These are phyloP conservation scores for Fusarium proliferatum DNA, from an alignment of 2,329 filamentous ascomycete species.

Conservation along the genomic window DNA sequence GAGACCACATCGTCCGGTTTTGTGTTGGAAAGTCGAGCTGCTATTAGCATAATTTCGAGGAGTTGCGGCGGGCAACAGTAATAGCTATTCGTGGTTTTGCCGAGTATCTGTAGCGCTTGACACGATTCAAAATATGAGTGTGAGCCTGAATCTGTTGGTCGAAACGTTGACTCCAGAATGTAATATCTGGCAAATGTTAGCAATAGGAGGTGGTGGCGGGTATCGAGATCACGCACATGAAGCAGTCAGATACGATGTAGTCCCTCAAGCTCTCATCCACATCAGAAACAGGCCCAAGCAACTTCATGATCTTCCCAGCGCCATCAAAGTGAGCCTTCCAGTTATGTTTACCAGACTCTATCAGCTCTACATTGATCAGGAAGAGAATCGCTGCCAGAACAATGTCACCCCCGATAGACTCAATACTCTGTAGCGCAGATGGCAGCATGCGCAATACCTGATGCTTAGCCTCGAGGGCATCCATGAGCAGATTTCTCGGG, in stretches of 20 bases:
- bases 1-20: constrained; percentile 43
- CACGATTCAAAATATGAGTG: constrained; percentile 52
- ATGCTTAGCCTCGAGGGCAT: constrained; percentile 59
- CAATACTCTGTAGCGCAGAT: constrained; percentile 53
- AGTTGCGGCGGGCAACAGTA: constrained; percentile 59
- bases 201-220: neutral
- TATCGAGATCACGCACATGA: constrained; percentile 51
- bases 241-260: constrained; percentile 61
- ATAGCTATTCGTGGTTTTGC: constrained; percentile 58
- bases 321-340: constrained; percentile 62
- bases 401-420: constrained; percentile 53
- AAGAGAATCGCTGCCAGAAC: constrained; percentile 60
- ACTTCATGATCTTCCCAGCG: constrained; percentile 56
- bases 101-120: constrained; percentile 53
- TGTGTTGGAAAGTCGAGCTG: constrained; percentile 54
- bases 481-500: constrained; percentile 50
- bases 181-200: constrained; percentile 52
- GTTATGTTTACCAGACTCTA: constrained; percentile 60
- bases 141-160: constrained; percentile 46
- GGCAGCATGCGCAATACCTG: constrained; percentile 57
- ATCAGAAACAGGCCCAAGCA: constrained; percentile 50
- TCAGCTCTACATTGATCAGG: constrained; percentile 62
- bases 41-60: constrained; percentile 56
- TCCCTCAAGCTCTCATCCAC: constrained; percentile 54
- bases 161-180: constrained; percentile 59